Evolutionary conservation across 139 green algal genomes (phyloP).

Genomic region (Penium margaritaceum): DNA sequence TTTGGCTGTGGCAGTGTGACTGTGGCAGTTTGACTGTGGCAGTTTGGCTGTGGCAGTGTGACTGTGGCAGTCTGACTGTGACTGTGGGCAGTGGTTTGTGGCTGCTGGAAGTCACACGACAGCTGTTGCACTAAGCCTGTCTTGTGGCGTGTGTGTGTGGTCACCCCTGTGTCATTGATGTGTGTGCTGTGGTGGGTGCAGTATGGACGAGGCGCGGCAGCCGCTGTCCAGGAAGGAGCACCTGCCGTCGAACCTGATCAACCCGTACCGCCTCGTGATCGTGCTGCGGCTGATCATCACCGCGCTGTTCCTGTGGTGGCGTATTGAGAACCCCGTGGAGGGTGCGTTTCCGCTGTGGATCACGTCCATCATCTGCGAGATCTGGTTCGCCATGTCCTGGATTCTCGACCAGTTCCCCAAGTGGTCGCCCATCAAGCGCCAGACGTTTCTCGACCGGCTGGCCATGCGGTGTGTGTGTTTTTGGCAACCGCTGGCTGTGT

Average conservation of each 20-base stretch:
- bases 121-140: no score
- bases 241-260: conserved; percentile 18
- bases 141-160: no score
- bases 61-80: no score
- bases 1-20: no score
- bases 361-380: conserved; percentile 31
- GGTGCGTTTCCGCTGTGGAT: conserved; percentile 32
- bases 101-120: no score
- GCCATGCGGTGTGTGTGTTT: no score
- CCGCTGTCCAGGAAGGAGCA: conserved; percentile 23
- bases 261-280: conserved; percentile 28
- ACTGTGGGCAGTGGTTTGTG: no score
- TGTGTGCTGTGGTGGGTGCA: no score
- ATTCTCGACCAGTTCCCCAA: conserved; percentile 40
- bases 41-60: no score
- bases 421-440: conserved; percentile 21
- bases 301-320: conserved; percentile 24
- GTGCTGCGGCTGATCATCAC: conserved; percentile 18
- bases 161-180: no score
- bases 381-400: conserved; percentile 42
- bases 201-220: conserved; percentile 22
- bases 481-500: no score
- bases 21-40: no score
- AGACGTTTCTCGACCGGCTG: conserved; percentile 21
- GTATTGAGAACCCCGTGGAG: conserved; percentile 20